Evolutionary conservation across 208 protist species (phyloP), one percentile per base, ranked within the genome.

Genomic region (Crithidia expoeki): DNA sequence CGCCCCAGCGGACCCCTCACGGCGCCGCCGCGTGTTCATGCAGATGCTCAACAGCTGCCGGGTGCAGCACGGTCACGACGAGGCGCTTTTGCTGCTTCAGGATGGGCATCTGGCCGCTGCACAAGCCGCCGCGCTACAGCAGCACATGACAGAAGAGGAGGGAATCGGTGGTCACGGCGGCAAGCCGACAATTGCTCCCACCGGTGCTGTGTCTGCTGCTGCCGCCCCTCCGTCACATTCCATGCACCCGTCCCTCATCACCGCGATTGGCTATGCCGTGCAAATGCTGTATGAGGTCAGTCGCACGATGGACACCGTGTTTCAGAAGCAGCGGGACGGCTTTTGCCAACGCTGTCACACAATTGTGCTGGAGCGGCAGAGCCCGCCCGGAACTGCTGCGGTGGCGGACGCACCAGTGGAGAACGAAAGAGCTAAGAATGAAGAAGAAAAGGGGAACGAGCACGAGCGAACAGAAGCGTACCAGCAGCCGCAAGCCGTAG

Each of bases 321-420:
- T 80, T 5, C 33, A 51, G 19, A 57, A 70, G 23, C 83, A 85
- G 68, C 75, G 76, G 19, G 49, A 60, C 27, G 57, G 42, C 6
- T 85, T 80, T 51, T 67, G 68, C 33, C 33, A 58, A 9, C 56
- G 73, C 28, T 76, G 76, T 33, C 50, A 40, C 42, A 64, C 61
- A 27, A 52, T 85, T 21, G 75, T 79, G 11, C 72, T 83, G 38
- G 56, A 55, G 36, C 69, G 80, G 17, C 58, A 58, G 52, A 49
- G 4, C 10, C 34, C 2, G n/a, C 5, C 49, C 0, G 56, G 59
- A 47, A 27, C 17, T 4, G 47, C 6, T 19, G n/a, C 16, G 50
- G 28, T 36, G 34, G 21, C 10, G 55, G 12, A 7, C 6, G 46
- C 32, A 19, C 16, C 58, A 17, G 28, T 12, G 34, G 36, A 49